Evolutionary conservation across 805 yeast genomes (phyloP).

Genomic region (Helenozyma baotianmanensis): DNA sequence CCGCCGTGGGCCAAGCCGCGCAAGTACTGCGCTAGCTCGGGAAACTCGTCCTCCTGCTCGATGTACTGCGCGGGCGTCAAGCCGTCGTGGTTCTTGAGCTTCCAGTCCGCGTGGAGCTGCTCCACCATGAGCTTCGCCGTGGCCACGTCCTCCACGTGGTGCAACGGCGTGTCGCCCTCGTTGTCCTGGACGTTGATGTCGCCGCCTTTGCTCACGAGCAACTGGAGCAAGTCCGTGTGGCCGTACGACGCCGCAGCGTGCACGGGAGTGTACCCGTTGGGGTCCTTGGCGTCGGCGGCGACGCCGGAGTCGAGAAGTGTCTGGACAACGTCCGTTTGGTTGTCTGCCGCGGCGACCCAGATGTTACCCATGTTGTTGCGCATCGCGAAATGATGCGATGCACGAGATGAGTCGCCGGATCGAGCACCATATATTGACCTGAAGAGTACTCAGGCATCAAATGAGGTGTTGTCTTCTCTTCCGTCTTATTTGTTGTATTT

Average conservation of each 20-base stretch:
- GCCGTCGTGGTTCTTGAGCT: slow-evolving; percentile 64
- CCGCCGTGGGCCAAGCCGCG: slow-evolving; percentile 35
- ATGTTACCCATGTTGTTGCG: slow-evolving; percentile 58
- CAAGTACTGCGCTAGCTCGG: slow-evolving; percentile 69
- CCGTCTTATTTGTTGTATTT: too few relatives aligned
- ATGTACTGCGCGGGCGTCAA: slow-evolving; percentile 68
- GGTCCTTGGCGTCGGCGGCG: slow-evolving; percentile 74
- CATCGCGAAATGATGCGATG: too few relatives aligned
- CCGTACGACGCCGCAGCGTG: slow-evolving; percentile 98
- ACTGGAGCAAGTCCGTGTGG: slow-evolving; percentile 60
- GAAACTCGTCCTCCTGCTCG: slow-evolving; percentile 81
- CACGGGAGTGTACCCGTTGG: slow-evolving; percentile 92
- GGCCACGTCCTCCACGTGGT: slow-evolving; percentile 71
- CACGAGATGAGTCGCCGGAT: too few relatives aligned
- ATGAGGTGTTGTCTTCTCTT: too few relatives aligned
- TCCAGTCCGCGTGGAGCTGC: slow-evolving; percentile 63
- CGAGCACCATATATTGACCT: too few relatives aligned
- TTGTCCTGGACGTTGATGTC: slow-evolving; percentile 75
- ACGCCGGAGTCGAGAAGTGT: slow-evolving; percentile 46
- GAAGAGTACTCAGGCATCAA: too few relatives aligned
- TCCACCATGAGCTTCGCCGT: slow-evolving; percentile 67
- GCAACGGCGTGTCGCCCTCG: slow-evolving; percentile 96
- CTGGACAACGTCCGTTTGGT: slow-evolving; percentile 57
- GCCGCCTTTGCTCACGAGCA: slow-evolving; percentile 60
- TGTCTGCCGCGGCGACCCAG: slow-evolving; percentile 95